These are phyloP conservation scores for Ostreobium quekettii DNA, from an alignment of 139 green algal genomes.

Conservation along the genomic window DNA sequence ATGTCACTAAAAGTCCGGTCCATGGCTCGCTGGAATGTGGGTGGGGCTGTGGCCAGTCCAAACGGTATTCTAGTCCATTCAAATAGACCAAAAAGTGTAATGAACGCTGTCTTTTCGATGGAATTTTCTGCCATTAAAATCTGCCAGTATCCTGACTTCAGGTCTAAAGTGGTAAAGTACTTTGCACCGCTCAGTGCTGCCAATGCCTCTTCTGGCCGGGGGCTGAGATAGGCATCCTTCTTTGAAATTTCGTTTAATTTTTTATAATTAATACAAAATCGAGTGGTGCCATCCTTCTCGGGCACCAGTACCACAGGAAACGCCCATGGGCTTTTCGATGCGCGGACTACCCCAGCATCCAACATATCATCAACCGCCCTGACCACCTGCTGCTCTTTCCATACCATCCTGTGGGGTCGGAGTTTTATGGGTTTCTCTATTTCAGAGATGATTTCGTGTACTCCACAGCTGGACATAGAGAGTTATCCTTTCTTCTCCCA, in stretches of 20 bases:
- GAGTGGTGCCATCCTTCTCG: constrained; percentile 1
- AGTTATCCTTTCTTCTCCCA: too few species aligned
- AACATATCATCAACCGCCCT: too few species aligned
- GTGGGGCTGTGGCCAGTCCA: constrained; percentile 16
- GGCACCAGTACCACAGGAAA: constrained; percentile 10
- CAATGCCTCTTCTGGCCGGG: constrained; percentile 10
- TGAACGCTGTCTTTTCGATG: too few species aligned
- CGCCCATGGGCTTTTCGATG: not conserved
- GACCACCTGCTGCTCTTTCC: too few species aligned
- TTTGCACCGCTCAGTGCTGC: constrained; percentile 1
- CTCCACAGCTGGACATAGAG: too few species aligned
- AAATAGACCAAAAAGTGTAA: not conserved
- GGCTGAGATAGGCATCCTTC: constrained; percentile 16
- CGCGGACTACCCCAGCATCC: not conserved
- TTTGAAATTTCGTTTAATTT: constrained; percentile 9
- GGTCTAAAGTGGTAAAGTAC: constrained; percentile 10
- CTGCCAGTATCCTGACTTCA: constrained; percentile 1
- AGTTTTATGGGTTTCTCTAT: too few species aligned
- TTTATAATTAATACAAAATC: constrained; percentile 11
- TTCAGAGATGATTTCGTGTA: too few species aligned
- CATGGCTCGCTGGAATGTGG: constrained; percentile 22
- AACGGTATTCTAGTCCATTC: constrained; percentile 1
- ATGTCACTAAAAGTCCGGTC: not conserved
- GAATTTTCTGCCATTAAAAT: not conserved
- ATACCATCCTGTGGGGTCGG: too few species aligned